These are phyloP conservation scores for Cladophialophora carrionii DNA, from an alignment of 2,329 filamentous ascomycete genomes.

Conservation along the genomic window DNA sequence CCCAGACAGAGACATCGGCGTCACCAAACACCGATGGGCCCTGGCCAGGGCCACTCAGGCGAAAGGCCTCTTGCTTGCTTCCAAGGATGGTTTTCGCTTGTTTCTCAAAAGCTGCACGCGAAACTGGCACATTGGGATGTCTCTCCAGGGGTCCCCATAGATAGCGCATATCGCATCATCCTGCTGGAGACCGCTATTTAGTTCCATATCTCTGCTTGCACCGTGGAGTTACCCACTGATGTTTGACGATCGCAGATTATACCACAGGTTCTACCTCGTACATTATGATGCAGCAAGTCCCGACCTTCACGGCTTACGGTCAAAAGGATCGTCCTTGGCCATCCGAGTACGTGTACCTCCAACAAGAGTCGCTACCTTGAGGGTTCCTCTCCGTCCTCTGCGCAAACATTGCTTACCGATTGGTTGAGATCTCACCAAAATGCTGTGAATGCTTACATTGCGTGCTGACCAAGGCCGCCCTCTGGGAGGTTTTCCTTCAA, in stretches of 20 bases:
- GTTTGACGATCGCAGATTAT: conserved; percentile 11
- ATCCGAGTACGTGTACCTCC: background rate
- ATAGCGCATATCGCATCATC: conserved; percentile 9
- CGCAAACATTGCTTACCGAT: background rate
- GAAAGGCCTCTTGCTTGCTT: background rate
- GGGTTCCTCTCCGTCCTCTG: background rate
- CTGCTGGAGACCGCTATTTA: background rate
- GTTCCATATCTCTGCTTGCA: conserved; percentile 2
- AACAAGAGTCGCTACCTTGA: background rate
- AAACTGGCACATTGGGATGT: conserved; percentile 1
- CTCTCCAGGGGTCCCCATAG: conserved; percentile 2
- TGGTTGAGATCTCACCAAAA: conserved; percentile 4
- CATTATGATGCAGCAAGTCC: conserved; percentile 5
- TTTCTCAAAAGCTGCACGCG: background rate
- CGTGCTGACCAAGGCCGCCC: background rate
- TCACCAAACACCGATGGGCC: background rate
- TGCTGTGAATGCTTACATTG: conserved; percentile 16
- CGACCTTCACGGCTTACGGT: conserved; percentile 1
- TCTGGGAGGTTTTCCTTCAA: background rate
- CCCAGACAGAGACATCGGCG: conserved; percentile 5
- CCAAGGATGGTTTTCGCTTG: conserved; percentile 1
- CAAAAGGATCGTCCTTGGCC: background rate
- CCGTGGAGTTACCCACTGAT: conserved; percentile 4
- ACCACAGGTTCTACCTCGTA: background rate
- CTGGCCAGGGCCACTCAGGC: background rate